Base-by-base conservation (phyloP, 108 stramenopile species). In the Nitzschia putrida region DNA sequence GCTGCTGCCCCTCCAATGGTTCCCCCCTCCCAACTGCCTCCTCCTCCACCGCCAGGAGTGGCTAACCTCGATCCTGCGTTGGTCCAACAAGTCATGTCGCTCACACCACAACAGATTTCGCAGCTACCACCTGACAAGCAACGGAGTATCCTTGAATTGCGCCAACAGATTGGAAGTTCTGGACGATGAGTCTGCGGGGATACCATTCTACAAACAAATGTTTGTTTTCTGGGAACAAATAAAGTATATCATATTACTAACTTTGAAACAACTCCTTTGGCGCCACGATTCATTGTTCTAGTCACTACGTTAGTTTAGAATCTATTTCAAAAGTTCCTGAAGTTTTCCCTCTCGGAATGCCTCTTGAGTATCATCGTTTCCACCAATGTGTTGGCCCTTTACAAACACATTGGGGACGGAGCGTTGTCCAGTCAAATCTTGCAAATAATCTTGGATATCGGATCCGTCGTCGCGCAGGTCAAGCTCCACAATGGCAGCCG, bases 121-220 rank as follows among this genome's bases (percentile, higher is more conserved):
- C 89, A 93, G 67, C 72, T 96, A 52, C 95, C 95, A 9, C 81
- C 85, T 25, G 90, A 96, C 60, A 96, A 96, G 71, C 89, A 91
- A 73, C 83, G 84, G 58, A 90, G 89, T 68, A 96, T 96, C 72
- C 70, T 93, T 52, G 84, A 83, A 8, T 71, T 96, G 72, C 79
- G 95, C 21, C 88, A 92, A 45, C 91, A 92, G 73, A 93, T 96
- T 67, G 76, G 65, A 11, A 18, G n/a, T 3, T 22, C 34, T 0
- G 45, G 61, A 1, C 29, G 65, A 53, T 66, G 44, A 53, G 18
- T 23, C 44, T 49, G 45, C 8, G 22, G 29, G 29, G 29, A 34
- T 4, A 34, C 29, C 29, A 1, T 34, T 34, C 3, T 34, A 4
- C 29, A 34, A 34, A 34, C 4, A 34, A 3, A 34, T 1, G 1